Percentiles rank a stretch among this genome's conserved stretches.
Evolutionary conservation across 305 asterid species (phyloP).

Genomic region (Ilex paraguariensis): DNA sequence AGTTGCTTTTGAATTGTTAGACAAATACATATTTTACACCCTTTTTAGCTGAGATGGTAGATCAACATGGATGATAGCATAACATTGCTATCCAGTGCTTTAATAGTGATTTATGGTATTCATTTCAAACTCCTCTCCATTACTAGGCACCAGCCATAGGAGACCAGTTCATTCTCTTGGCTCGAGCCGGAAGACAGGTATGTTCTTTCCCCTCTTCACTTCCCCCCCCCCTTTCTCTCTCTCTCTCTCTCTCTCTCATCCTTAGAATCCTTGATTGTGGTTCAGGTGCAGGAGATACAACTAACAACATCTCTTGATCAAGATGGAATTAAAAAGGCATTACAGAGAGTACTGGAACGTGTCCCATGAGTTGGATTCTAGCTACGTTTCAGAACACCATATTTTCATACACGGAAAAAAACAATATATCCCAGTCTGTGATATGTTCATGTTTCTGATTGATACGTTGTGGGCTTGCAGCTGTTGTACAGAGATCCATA

Average conservation of each 20-base stretch:
- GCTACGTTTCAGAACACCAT: not conserved
- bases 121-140: slow-evolving; percentile 5
- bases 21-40: not conserved
- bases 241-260: slow-evolving; percentile 1
- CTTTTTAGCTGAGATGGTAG: not conserved
- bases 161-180: slow-evolving; percentile 75
- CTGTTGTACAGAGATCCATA: too few relatives aligned
- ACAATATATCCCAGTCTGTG: too few relatives aligned
- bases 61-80: not conserved
- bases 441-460: too few relatives aligned
- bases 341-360: slow-evolving; percentile 80
- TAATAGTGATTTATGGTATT: not conserved
- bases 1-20: slow-evolving; percentile 7
- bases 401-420: too few relatives aligned
- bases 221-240: not conserved
- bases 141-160: slow-evolving; percentile 73
- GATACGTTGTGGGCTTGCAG: too few relatives aligned
- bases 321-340: slow-evolving; percentile 75
- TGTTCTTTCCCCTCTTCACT: not conserved
- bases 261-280: not conserved
- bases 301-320: slow-evolving; percentile 79
- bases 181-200: slow-evolving; percentile 99
- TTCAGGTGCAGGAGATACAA: slow-evolving; percentile 92
- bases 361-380: slow-evolving; percentile 45
- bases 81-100: not conserved